Conservation (phyloP, 805 yeast genomes). For the Limtongia smithiae region DNA sequence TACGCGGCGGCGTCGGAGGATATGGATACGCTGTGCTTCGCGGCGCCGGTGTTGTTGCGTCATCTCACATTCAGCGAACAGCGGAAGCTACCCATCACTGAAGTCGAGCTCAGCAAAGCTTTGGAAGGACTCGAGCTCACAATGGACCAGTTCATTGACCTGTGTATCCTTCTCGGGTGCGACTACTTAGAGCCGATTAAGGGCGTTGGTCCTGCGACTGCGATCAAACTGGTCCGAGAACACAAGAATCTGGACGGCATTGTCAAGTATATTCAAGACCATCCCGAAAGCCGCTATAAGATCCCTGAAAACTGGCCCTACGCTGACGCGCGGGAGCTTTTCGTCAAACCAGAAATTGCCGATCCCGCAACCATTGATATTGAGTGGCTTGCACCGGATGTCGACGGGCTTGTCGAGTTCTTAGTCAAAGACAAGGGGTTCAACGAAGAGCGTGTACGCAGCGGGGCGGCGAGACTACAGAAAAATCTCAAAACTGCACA, state of each 20-base stretch:
- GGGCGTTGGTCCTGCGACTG: slow-evolving; percentile 96
- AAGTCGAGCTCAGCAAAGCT: slow-evolving; percentile 63
- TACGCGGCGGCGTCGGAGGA: slow-evolving; percentile 98
- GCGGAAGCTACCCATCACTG: slow-evolving; percentile 86
- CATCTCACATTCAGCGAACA: slow-evolving; percentile 94
- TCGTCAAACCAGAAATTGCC: slow-evolving; percentile 75
- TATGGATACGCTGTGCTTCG: slow-evolving; percentile 96
- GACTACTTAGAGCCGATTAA: slow-evolving; percentile 94
- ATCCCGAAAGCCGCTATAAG: slow-evolving; percentile 60
- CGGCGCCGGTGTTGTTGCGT: slow-evolving; percentile 76
- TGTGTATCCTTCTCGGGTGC: slow-evolving; percentile 92
- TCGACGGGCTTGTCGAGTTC: slow-evolving; percentile 74
- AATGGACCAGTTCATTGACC: slow-evolving; percentile 66
- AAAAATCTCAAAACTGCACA: slow-evolving; percentile 81
- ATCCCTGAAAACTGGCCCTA: slow-evolving; percentile 96
- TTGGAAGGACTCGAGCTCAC: slow-evolving; percentile 64
- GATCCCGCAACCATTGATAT: slow-evolving; percentile 59
- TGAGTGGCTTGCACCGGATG: slow-evolving; percentile 87
- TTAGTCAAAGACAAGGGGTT: slow-evolving; percentile 88
- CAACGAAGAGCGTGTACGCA: slow-evolving; percentile 83
- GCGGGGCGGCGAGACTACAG: slow-evolving; percentile 79
- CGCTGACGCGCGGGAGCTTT: slow-evolving; percentile 79
- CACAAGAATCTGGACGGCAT: slow-evolving; percentile 78
- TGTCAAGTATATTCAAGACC: slow-evolving; percentile 49
- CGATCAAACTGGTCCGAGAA: slow-evolving; percentile 80